A percentile compares a stretch with the other conserved stretches of the same genome.
Evolutionary conservation across 306 rosid genomes (phyloP).

Genomic region (Quercus ilex): DNA sequence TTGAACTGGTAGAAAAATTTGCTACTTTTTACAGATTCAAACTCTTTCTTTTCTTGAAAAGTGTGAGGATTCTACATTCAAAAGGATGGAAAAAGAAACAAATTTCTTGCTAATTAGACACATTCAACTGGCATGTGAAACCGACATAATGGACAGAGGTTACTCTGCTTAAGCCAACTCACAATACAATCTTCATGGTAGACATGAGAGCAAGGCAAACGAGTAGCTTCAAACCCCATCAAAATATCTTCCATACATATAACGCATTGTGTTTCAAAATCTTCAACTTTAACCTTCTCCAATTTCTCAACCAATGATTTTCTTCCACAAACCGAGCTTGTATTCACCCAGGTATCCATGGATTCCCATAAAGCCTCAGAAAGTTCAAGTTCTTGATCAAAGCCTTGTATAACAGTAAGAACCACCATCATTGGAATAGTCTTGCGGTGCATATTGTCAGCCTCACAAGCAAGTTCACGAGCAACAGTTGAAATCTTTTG

Average conservation of each 20-base stretch:
- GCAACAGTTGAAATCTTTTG: constrained; percentile 1
- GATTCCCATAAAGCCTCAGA: background rate
- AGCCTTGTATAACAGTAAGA: background rate
- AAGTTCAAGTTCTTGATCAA: background rate
- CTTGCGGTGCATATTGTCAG: background rate
- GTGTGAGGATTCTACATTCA: background rate
- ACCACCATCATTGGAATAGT: background rate
- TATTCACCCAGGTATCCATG: too few relatives aligned
- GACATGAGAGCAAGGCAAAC: constrained; percentile 5
- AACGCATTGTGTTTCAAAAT: background rate
- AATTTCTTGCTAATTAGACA: background rate
- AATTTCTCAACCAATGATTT: background rate
- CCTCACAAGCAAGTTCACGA: background rate
- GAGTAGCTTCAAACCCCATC: constrained; percentile 1
- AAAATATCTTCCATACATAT: constrained; percentile 13
- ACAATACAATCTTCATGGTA: constrained; percentile 4
- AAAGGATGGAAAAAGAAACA: background rate
- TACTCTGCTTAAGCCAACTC: background rate
- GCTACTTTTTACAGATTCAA: too few relatives aligned
- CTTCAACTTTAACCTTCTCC: constrained; percentile 1
- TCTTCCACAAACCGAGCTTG: background rate
- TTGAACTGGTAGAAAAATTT: too few relatives aligned
- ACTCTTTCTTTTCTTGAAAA: too few relatives aligned
- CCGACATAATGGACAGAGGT: constrained; percentile 1
- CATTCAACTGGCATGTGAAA: background rate